Evolutionary conservation across 805 yeast species (phyloP).

Genomic region (Kuraishia piskuri): DNA sequence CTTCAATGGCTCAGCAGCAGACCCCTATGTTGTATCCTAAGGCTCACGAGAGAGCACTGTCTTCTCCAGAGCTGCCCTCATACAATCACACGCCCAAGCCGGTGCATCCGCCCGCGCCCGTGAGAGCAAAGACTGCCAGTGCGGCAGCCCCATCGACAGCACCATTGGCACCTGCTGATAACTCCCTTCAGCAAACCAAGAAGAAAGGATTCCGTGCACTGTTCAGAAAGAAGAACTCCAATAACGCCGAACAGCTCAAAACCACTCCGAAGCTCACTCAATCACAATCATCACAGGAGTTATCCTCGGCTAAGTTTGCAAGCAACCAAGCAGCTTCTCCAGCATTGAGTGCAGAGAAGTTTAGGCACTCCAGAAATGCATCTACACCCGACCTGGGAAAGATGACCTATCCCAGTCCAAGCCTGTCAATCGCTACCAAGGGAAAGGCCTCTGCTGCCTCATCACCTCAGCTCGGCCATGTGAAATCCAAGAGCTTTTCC

Average conservation of each 20-base stretch:
- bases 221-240: conserved; percentile 13
- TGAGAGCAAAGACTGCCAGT: background rate
- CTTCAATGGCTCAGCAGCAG: background rate
- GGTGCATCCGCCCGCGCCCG: no score
- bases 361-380: background rate
- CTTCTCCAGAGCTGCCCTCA: background rate
- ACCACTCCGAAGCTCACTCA: background rate
- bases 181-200: background rate
- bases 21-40: background rate
- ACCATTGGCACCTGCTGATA: background rate
- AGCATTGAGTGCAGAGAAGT: background rate
- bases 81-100: background rate
- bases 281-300: background rate
- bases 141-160: background rate
- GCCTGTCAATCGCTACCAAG: background rate
- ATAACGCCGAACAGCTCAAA: background rate
- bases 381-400: background rate
- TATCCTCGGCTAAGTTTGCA: background rate
- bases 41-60: background rate
- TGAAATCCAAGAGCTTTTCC: conserved; percentile 7
- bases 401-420: conserved; percentile 1
- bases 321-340: background rate
- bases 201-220: conserved; percentile 12
- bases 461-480: background rate
- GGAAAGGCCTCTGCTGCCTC: background rate